Evolutionary conservation across 1,284 basidiomycete genomes (phyloP), one percentile per base, ranked within the genome.

Genomic region (Gymnopus androsaceus): DNA sequence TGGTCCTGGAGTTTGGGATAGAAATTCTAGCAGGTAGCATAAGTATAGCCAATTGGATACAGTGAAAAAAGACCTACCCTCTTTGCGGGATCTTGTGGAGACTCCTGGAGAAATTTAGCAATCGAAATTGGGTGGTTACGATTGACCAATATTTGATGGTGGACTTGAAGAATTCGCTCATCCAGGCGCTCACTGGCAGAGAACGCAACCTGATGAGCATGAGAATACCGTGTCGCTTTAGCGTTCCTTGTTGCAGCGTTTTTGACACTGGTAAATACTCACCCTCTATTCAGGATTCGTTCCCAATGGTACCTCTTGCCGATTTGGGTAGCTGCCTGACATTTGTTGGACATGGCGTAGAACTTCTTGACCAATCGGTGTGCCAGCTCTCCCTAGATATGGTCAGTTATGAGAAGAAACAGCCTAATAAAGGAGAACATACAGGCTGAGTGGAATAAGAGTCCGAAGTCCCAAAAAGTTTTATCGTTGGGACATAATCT

Each of bases 401-500:
- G 59, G 1, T 58, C 57, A 15, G 69, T 61, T 4, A 68, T 50
- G 31, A 69, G 68, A 0, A 47, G 58, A 28, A 68, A 65, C 1
- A 65, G 33, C 8, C 15, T 15, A 34, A 15, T 34, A 34, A 34
- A 34, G 8, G 8, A 34, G 8, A 15, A 41, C 0, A 5, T 28
- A 71, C 70, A 0, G 64, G 52, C 48, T 71, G 67, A 5, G 69
- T 71, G 8, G 67, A 68, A 46, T 64, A 71, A 0, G 59, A 62
- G 57, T 72, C 71, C 0, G 65, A 70, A 17, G 67, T 64, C 0
- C 73, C 69, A 60, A 68, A 73, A n/a, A 65, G 57, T 11, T 55
- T 56, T 21, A 76, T 75, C 1, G 62, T 59, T 5, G 9, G 23
- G 1, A 60, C 59, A 42, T 72, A 74, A 44, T 77, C 71, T 0